Evolutionary conservation across 306 rosid species (phyloP).

Genomic region (Trichosanthes truncata): DNA sequence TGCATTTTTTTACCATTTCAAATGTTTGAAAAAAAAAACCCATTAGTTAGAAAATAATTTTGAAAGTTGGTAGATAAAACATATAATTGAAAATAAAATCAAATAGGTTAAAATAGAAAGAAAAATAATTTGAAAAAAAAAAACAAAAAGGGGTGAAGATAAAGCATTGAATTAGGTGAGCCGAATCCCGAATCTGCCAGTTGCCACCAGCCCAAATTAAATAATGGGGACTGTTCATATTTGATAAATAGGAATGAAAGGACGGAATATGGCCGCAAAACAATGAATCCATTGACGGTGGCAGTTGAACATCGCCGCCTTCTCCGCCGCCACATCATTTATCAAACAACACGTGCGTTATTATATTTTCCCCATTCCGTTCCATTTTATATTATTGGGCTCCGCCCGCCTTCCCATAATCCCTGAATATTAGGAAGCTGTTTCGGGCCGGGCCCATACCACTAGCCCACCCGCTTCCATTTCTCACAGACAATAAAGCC

Average conservation of each 20-base stretch:
- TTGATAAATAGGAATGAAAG: not conserved
- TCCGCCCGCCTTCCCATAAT: not conserved
- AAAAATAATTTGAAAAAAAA: not conserved
- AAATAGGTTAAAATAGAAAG: not conserved
- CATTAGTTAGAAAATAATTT: no score
- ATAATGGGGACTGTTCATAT: not conserved
- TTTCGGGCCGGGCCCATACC: constrained; percentile 3
- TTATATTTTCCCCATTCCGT: no score
- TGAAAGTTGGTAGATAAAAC: no score
- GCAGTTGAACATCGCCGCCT: not conserved
- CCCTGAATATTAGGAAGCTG: not conserved
- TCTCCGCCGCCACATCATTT: not conserved
- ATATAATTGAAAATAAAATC: no score
- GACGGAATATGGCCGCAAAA: not conserved
- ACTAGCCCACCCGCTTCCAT: not conserved
- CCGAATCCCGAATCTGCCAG: not conserved
- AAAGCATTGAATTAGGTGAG: not conserved
- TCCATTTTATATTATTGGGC: not conserved
- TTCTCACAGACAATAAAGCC: not conserved
- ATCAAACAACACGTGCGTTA: not conserved
- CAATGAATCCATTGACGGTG: not conserved
- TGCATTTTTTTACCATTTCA: no score
- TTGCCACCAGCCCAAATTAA: not conserved
- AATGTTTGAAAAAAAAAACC: no score
- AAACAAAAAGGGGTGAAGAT: not conserved